Evolutionary conservation across 768 basidiomycete species (phyloP).

Genomic region (Cyclocybe aegerita): DNA sequence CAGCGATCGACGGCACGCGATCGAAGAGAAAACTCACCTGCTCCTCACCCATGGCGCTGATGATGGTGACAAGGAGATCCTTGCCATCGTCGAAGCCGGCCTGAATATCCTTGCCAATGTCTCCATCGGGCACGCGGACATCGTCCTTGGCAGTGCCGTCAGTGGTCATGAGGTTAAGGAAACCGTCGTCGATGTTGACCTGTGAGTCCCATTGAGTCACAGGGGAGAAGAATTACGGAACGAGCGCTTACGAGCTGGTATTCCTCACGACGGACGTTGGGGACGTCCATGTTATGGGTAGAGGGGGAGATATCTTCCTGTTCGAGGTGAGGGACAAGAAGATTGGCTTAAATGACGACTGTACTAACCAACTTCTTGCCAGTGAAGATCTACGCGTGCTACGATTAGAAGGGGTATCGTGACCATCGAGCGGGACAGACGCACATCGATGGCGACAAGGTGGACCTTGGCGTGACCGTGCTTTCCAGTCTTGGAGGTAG

Average conservation of each 20-base stretch:
- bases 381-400: slow-evolving; percentile 84
- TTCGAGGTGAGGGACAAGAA: slow-evolving; percentile 11
- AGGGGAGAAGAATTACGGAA: slow-evolving; percentile 5
- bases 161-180: slow-evolving; percentile 87
- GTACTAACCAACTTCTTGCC: slow-evolving; percentile 87
- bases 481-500: slow-evolving; percentile 99
- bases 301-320: slow-evolving; percentile 94
- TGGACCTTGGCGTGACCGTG: slow-evolving; percentile 99
- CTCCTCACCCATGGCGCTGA: slow-evolving; percentile 92
- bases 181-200: slow-evolving; percentile 92
- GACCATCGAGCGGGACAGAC: slow-evolving; percentile 29
- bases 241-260: slow-evolving; percentile 72
- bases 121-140: slow-evolving; percentile 87
- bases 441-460: slow-evolving; percentile 92
- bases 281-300: slow-evolving; percentile 99
- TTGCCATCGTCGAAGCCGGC: slow-evolving; percentile 79
- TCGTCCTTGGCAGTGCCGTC: slow-evolving; percentile 90
- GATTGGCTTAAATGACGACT: slow-evolving; percentile 2
- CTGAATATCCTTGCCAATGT: slow-evolving; percentile 73
- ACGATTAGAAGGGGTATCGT: slow-evolving; percentile 11
- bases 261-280: slow-evolving; percentile 88
- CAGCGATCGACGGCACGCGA: background rate
- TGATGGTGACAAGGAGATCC: slow-evolving; percentile 83
- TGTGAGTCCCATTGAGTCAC: slow-evolving; percentile 26
- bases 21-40: slow-evolving; percentile 42